These are phyloP conservation scores for Bromus sterilis DNA, from an alignment of 176 grass and related monocot genomes.

Conservation along the genomic window DNA sequence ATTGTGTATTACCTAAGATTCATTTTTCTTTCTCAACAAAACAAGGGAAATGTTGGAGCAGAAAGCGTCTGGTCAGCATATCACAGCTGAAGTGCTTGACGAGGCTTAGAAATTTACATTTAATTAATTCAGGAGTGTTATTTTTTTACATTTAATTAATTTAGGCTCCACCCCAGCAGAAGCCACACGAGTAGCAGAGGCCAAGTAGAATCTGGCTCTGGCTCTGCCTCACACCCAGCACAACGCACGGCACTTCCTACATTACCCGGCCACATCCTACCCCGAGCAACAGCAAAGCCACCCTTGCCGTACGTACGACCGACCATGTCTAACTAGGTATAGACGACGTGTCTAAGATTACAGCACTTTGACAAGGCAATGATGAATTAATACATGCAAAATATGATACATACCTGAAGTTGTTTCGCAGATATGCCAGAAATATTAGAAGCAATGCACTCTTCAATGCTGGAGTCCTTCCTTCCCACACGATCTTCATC, in stretches of 20 bases:
- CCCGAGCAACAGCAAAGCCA: not conserved
- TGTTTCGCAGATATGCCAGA: constrained; percentile 86
- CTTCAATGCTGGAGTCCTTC: constrained; percentile 32
- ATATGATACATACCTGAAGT: constrained; percentile 60
- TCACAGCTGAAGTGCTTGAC: not conserved
- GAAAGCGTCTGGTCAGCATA: not conserved
- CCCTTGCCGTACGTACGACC: not conserved
- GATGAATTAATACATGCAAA: constrained; percentile 11
- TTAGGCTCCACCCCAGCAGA: too few relatives aligned
- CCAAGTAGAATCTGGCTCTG: too few relatives aligned
- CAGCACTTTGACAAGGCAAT: not conserved
- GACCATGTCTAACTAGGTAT: not conserved
- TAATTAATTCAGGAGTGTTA: not conserved
- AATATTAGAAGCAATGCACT: constrained; percentile 71
- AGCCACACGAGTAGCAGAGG: too few relatives aligned
- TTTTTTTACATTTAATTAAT: too few relatives aligned
- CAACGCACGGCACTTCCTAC: not conserved
- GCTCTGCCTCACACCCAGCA: not conserved
- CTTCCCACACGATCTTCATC: constrained; percentile 37
- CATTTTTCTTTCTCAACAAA: constrained; percentile 1
- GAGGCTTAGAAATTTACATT: not conserved
- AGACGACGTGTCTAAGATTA: not conserved
- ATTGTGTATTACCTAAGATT: constrained; percentile 6
- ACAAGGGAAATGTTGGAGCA: not conserved
- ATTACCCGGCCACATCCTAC: not conserved